Conservation (phyloP, 768 basidiomycete species). For the Pholiota microspora region DNA sequence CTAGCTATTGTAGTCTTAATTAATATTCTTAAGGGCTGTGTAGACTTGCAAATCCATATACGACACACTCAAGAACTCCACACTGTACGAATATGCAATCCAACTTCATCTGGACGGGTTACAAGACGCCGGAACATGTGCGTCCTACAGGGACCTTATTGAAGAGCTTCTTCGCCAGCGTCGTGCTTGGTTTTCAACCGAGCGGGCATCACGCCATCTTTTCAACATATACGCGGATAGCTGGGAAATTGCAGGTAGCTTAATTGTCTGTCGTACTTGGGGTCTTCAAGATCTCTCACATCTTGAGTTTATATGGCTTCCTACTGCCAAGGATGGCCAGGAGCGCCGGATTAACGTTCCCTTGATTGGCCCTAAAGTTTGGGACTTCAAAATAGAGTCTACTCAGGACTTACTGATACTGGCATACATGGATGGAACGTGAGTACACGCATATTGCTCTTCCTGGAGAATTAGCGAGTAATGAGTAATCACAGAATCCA, state of each 20-base stretch:
- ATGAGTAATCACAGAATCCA: neutral
- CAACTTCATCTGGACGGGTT: neutral
- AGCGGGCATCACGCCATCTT: neutral
- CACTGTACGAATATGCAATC: neutral
- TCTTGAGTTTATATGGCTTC: neutral
- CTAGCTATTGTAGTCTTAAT: neutral
- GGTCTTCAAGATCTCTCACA: too few species aligned
- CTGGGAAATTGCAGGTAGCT: neutral
- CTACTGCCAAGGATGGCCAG: neutral
- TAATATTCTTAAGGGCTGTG: too few species aligned
- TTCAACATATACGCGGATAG: too few species aligned
- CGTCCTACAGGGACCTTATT: neutral
- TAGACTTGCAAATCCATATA: neutral
- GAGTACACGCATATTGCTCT: neutral
- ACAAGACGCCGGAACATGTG: neutral
- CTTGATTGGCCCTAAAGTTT: too few species aligned
- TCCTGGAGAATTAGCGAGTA: neutral
- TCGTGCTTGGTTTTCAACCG: neutral
- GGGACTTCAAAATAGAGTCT: too few species aligned
- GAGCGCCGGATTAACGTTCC: neutral
- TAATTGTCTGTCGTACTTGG: too few species aligned
- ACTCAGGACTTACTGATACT: neutral
- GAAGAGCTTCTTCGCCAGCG: neutral
- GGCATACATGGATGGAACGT: neutral
- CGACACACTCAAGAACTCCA: neutral